Evolutionary conservation across 2,329 filamentous ascomycete species (phyloP).

Genomic region (Emergomyces africanus): DNA sequence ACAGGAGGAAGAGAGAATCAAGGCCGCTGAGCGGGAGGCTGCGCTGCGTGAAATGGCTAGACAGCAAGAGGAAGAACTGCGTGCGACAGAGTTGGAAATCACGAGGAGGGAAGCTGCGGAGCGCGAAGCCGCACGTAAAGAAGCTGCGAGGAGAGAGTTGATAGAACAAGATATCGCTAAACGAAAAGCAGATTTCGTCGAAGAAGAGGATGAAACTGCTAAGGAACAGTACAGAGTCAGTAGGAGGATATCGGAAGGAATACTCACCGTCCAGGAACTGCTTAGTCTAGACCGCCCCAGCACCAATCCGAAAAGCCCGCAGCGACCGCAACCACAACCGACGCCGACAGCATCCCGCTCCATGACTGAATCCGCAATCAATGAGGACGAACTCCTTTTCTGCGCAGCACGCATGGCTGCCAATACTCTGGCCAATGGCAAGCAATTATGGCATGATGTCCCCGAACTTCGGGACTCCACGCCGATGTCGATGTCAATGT

Average conservation of each 20-base stretch:
- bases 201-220: slow-evolving; percentile 3
- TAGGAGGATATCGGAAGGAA: slow-evolving; percentile 4
- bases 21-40: slow-evolving; percentile 7
- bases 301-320: slow-evolving; percentile 4
- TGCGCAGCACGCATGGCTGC: slow-evolving; percentile 30
- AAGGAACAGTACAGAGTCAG: slow-evolving; percentile 4
- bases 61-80: slow-evolving; percentile 6
- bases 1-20: slow-evolving; percentile 2
- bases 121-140: background rate
- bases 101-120: slow-evolving; percentile 2
- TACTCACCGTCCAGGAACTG: slow-evolving; percentile 11
- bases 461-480: slow-evolving; percentile 14
- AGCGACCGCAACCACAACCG: slow-evolving; percentile 1
- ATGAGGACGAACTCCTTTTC: slow-evolving; percentile 31
- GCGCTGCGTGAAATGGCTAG: slow-evolving; percentile 8
- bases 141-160: slow-evolving; percentile 4
- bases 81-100: slow-evolving; percentile 5
- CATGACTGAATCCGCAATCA: slow-evolving; percentile 14
- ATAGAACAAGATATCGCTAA: slow-evolving; percentile 11
- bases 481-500: slow-evolving; percentile 7
- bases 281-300: slow-evolving; percentile 4
- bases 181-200: slow-evolving; percentile 6
- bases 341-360: background rate
- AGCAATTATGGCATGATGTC: slow-evolving; percentile 19
- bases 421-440: slow-evolving; percentile 26